Conservation (phyloP, 192 early-diverging fungal species). For the Spinellus fusiger region DNA sequence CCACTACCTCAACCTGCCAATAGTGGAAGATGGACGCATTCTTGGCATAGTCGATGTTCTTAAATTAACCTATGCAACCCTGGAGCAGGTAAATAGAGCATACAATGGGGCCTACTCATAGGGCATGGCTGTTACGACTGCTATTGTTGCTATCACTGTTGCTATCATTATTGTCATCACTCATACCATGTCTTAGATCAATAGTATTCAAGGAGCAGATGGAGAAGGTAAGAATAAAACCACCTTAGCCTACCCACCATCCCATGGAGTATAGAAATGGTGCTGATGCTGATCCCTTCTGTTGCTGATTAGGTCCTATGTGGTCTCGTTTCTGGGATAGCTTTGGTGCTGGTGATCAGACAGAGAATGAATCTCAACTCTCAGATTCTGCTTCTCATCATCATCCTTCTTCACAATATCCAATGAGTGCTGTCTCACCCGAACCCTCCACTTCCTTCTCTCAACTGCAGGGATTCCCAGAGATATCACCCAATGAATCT, state of each 20-base stretch:
- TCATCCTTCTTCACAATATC: slow-evolving; percentile 5
- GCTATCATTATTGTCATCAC: no score
- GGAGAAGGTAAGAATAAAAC: slow-evolving; percentile 4
- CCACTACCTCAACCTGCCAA: slow-evolving; percentile 72
- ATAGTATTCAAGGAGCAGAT: slow-evolving; percentile 29
- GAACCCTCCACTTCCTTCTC: slow-evolving; percentile 31
- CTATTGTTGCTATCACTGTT: background rate
- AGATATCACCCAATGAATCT: slow-evolving; percentile 55
- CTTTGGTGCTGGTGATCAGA: slow-evolving; percentile 29
- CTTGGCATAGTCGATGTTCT: slow-evolving; percentile 77
- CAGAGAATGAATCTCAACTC: slow-evolving; percentile 30
- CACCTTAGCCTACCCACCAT: background rate
- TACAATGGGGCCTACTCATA: background rate
- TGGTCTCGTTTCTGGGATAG: slow-evolving; percentile 45
- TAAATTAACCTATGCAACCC: slow-evolving; percentile 69
- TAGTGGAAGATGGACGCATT: slow-evolving; percentile 57
- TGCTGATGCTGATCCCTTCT: no score
- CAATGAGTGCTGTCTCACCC: slow-evolving; percentile 16
- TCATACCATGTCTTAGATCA: slow-evolving; percentile 2
- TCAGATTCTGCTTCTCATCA: slow-evolving; percentile 25
- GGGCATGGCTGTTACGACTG: background rate
- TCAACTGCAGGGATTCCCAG: slow-evolving; percentile 48
- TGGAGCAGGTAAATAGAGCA: slow-evolving; percentile 67
- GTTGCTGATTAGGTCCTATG: slow-evolving; percentile 27
- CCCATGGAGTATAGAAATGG: background rate